Conservation (phyloP, 1,284 basidiomycete genomes). For the Marasmius tenuissimus region DNA sequence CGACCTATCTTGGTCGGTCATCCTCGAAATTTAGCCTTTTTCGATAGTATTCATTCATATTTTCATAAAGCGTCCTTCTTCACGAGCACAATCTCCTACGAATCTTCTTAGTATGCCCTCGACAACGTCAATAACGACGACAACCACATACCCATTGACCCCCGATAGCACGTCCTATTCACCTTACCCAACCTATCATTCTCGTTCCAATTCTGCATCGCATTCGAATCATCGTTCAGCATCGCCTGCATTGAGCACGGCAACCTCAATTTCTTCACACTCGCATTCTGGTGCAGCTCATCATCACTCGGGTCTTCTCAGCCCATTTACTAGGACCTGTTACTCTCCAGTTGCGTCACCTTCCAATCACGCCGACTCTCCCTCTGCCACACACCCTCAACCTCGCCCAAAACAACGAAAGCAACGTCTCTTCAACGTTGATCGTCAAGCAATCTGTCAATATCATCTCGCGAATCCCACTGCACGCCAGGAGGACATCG, state of each 20-base stretch:
- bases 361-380: constrained; percentile 14
- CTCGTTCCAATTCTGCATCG: constrained; percentile 42
- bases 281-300: constrained; percentile 19
- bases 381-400: constrained; percentile 15
- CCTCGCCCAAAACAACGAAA: constrained; percentile 59
- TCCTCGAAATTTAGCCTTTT: constrained; percentile 16
- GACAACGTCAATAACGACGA: neutral
- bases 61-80: constrained; percentile 20
- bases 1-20: constrained; percentile 26
- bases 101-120: neutral
- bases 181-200: constrained; percentile 33
- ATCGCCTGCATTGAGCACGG: constrained; percentile 61
- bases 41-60: constrained; percentile 12
- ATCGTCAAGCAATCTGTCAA: constrained; percentile 77
- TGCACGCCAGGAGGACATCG: constrained; percentile 81
- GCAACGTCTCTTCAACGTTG: constrained; percentile 69
- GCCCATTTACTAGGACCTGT: constrained; percentile 10
- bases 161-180: constrained; percentile 11
- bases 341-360: constrained; percentile 26
- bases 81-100: constrained; percentile 23
- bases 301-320: constrained; percentile 2
- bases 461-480: constrained; percentile 64
- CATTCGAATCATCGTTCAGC: constrained; percentile 51
- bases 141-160: constrained; percentile 9
- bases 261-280: constrained; percentile 50